Evolutionary conservation across 2,329 filamentous ascomycete species (phyloP).

Genomic region (Trichoderma sp.): DNA sequence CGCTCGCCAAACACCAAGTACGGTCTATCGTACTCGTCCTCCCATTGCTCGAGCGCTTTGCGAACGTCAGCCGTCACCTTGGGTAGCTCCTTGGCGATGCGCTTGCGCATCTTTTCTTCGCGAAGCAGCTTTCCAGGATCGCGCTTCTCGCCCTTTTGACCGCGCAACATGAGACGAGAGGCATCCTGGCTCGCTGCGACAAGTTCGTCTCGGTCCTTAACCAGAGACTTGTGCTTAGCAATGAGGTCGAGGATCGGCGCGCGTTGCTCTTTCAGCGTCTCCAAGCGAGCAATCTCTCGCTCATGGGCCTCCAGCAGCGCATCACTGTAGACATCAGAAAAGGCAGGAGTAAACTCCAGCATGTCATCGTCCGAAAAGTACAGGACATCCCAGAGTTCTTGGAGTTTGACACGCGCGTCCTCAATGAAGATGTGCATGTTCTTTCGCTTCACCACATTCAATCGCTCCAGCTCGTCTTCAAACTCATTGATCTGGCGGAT

Average conservation of each 20-base stretch:
- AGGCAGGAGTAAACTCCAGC: conserved; percentile 95
- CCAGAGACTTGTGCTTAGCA: conserved; percentile 78
- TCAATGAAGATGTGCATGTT: conserved; percentile 96
- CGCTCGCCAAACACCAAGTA: conserved; percentile 92
- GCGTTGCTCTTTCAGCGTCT: conserved; percentile 82
- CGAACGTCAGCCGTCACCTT: conserved; percentile 85
- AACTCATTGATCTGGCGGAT: conserved; percentile 93
- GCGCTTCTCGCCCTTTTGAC: conserved; percentile 89
- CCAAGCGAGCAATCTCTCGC: conserved; percentile 81
- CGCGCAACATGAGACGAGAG: conserved; percentile 87
- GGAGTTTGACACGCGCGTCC: conserved; percentile 85
- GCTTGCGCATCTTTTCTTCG: conserved; percentile 98
- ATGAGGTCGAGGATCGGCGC: conserved; percentile 81
- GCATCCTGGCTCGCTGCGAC: conserved; percentile 92
- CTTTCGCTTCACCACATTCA: conserved; percentile 92
- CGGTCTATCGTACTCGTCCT: conserved; percentile 89
- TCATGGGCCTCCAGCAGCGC: conserved; percentile 94
- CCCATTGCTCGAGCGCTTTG: conserved; percentile 82
- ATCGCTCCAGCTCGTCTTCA: conserved; percentile 81
- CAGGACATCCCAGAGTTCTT: conserved; percentile 91
- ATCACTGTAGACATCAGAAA: conserved; percentile 96
- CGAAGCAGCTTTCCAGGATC: conserved; percentile 91
- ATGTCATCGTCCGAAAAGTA: conserved; percentile 98
- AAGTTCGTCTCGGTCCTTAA: conserved; percentile 85
- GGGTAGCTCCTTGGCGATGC: conserved; percentile 92